These are phyloP conservation scores for Papiliotrema laurentii DNA, from an alignment of 1,284 basidiomycete genomes.

Conservation along the genomic window DNA sequence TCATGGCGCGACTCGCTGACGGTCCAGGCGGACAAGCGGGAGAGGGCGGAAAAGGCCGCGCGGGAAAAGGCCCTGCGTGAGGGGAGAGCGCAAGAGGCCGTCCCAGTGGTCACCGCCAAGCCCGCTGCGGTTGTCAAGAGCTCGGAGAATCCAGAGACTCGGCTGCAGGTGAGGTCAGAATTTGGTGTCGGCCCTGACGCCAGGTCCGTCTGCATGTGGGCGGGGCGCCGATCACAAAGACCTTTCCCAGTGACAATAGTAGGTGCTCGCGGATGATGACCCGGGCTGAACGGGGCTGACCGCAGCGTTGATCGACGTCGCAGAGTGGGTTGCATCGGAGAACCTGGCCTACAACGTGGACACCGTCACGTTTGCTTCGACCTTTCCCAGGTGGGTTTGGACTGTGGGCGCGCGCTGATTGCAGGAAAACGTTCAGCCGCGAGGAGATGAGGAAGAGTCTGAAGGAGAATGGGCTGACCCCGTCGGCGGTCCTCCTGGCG, in stretches of 20 bases:
- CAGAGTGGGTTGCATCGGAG: slow-evolving; percentile 78
- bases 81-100: slow-evolving; percentile 50
- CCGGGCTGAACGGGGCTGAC: slow-evolving; percentile 4
- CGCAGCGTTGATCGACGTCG: slow-evolving; percentile 71
- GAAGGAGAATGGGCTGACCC: slow-evolving; percentile 47
- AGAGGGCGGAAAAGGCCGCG: slow-evolving; percentile 78
- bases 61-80: slow-evolving; percentile 83
- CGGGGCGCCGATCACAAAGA: slow-evolving; percentile 72
- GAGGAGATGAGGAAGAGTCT: slow-evolving; percentile 44
- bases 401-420: slow-evolving; percentile 1
- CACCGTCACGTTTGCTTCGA: slow-evolving; percentile 66
- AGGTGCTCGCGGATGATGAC: not conserved
- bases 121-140: slow-evolving; percentile 54
- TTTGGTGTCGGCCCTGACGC: not conserved
- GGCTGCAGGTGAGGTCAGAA: slow-evolving; percentile 54
- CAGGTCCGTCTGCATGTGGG: slow-evolving; percentile 69
- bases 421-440: slow-evolving; percentile 40
- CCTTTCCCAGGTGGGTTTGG: slow-evolving; percentile 70
- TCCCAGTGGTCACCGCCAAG: slow-evolving; percentile 38
- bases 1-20: slow-evolving; percentile 1
- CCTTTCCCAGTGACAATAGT: slow-evolving; percentile 61
- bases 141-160: slow-evolving; percentile 73
- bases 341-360: slow-evolving; percentile 64
- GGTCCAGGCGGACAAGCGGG: slow-evolving; percentile 68
- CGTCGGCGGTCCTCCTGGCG: slow-evolving; percentile 45